Conservation (phyloP, 148 eudicot species). For the Fagopyrum esculentum region DNA sequence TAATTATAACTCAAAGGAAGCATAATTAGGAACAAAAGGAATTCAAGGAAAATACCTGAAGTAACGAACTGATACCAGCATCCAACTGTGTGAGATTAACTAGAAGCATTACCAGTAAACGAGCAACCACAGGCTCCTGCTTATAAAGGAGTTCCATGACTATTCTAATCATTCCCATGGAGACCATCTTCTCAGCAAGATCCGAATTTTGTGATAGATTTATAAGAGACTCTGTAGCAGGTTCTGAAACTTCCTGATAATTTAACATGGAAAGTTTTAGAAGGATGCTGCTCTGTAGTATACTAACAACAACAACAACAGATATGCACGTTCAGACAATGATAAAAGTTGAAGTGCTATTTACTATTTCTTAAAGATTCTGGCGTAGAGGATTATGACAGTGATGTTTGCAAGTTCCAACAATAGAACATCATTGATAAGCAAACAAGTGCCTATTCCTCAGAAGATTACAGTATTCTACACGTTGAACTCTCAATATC, state of each 20-base stretch:
- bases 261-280: not conserved
- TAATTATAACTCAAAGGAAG: not conserved
- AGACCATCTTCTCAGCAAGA: constrained; percentile 70
- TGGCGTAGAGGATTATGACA: not conserved
- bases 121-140: constrained; percentile 42
- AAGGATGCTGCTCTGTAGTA: not conserved
- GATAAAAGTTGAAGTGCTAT: constrained; percentile 1
- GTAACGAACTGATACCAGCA: constrained; percentile 78
- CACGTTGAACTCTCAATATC: not conserved
- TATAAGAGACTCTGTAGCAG: constrained; percentile 82
- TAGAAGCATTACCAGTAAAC: constrained; percentile 74
- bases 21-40: not conserved
- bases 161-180: constrained; percentile 43
- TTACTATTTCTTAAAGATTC: not conserved
- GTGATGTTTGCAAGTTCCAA: not conserved
- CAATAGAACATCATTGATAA: not conserved
- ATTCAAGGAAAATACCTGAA: constrained; percentile 57
- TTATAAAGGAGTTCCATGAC: constrained; percentile 70
- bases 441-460: not conserved
- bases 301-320: constrained; percentile 5
- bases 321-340: not conserved
- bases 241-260: constrained; percentile 78
- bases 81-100: constrained; percentile 94
- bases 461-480: not conserved
- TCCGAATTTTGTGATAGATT: constrained; percentile 77